phyloP scores from a whole-genome alignment of 1,139 yeast species.

The Candida sp. region DNA sequence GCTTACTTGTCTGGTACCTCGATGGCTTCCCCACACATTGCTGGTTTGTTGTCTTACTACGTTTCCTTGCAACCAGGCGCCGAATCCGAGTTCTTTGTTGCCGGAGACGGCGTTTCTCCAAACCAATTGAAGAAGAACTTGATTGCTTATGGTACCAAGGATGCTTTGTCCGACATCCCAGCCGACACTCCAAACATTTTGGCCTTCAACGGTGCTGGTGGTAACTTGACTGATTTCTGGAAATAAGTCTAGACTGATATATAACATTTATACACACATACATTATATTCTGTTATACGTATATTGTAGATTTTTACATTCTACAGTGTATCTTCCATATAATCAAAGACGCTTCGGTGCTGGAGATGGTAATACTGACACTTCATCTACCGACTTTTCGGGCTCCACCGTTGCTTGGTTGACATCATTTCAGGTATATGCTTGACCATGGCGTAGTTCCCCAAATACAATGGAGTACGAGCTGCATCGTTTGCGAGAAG shows the following conservation, averaged over 20 bases:
- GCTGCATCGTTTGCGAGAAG: no score
- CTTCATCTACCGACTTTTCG: no score
- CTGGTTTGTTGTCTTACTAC: slow-evolving; percentile 45
- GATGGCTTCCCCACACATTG: slow-evolving; percentile 50
- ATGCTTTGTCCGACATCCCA: slow-evolving; percentile 56
- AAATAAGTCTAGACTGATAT: background rate
- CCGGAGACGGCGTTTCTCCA: slow-evolving; percentile 45
- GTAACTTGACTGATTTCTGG: slow-evolving; percentile 78
- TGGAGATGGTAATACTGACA: no score
- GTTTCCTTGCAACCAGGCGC: slow-evolving; percentile 45
- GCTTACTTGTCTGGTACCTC: slow-evolving; percentile 47
- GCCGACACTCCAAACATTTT: slow-evolving; percentile 84
- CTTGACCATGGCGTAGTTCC: no score
- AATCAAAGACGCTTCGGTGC: no score
- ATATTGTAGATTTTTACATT: no score
- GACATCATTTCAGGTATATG: no score
- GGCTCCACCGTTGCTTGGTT: no score
- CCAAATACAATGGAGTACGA: no score
- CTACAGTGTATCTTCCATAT: no score
- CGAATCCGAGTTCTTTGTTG: slow-evolving; percentile 45
- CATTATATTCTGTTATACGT: background rate
- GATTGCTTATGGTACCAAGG: slow-evolving; percentile 41
- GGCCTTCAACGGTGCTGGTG: slow-evolving; percentile 94
- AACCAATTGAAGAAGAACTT: slow-evolving; percentile 36
- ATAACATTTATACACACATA: background rate